Percentiles rank a stretch among this genome's conserved stretches.
Evolutionary conservation across 306 rosid species (phyloP).

Genomic region (Gleditsia sinensis): DNA sequence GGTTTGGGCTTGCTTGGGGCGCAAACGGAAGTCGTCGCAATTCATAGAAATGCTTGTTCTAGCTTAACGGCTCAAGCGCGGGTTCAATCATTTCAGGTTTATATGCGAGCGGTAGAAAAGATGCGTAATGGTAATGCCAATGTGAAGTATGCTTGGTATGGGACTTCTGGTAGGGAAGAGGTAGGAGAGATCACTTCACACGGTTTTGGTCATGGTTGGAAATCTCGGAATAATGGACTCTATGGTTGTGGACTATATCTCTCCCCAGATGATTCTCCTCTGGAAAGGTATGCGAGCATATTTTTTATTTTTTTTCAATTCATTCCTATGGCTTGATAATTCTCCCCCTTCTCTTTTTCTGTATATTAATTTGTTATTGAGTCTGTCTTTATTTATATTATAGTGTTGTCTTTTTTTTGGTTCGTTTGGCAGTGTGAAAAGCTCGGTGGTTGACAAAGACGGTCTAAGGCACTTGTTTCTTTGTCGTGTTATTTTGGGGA

Average conservation of each 20-base stretch:
- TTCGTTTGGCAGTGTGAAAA: slow-evolving; percentile 49
- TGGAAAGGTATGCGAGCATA: slow-evolving; percentile 49
- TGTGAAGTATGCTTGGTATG: slow-evolving; percentile 78
- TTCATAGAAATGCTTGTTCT: slow-evolving; percentile 47
- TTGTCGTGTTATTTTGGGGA: slow-evolving; percentile 84
- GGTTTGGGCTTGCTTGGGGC: slow-evolving; percentile 51
- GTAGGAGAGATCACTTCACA: slow-evolving; percentile 49
- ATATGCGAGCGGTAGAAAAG: slow-evolving; percentile 51
- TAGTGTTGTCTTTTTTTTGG: not conserved
- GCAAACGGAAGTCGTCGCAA: slow-evolving; percentile 39
- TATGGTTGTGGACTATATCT: slow-evolving; percentile 58
- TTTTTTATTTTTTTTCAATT: not conserved
- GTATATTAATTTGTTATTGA: not conserved
- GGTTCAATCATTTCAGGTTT: slow-evolving; percentile 59
- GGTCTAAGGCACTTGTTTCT: slow-evolving; percentile 71
- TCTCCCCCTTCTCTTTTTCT: too few species aligned
- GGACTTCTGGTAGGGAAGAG: slow-evolving; percentile 47
- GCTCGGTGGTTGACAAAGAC: slow-evolving; percentile 49
- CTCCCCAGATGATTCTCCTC: slow-evolving; percentile 69
- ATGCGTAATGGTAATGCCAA: slow-evolving; percentile 62
- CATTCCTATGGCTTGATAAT: not conserved
- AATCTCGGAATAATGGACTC: slow-evolving; percentile 25
- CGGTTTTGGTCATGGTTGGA: slow-evolving; percentile 58
- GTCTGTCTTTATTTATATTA: not conserved
- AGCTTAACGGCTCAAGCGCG: slow-evolving; percentile 54